These are phyloP conservation scores for Sphagnum fallax DNA, from an alignment of 228 moss, liverwort and hornwort species.

Conservation along the genomic window DNA sequence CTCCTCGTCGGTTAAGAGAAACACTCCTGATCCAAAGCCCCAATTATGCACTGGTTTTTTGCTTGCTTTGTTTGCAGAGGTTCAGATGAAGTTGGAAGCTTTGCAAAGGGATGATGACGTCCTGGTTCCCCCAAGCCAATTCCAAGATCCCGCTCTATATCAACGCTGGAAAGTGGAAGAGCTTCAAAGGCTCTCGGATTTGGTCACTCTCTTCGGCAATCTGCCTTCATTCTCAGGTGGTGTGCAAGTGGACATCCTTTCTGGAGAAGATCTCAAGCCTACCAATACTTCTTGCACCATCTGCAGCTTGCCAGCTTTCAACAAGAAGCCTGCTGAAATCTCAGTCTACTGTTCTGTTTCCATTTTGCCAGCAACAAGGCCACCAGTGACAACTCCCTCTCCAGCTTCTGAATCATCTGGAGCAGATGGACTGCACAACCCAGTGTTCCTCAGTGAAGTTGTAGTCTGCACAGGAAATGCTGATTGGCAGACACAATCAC, in stretches of 20 bases:
- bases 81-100: slow-evolving; percentile 26
- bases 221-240: slow-evolving; percentile 40
- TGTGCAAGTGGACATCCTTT: slow-evolving; percentile 29
- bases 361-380: slow-evolving; percentile 15
- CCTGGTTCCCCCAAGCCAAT: slow-evolving; percentile 14
- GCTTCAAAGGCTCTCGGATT: slow-evolving; percentile 16
- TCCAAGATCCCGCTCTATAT: slow-evolving; percentile 26
- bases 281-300: slow-evolving; percentile 1
- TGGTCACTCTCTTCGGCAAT: slow-evolving; percentile 24
- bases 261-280: slow-evolving; percentile 23
- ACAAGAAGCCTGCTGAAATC: slow-evolving; percentile 16
- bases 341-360: slow-evolving; percentile 41
- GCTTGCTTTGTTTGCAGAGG: slow-evolving; percentile 13
- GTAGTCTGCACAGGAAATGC: slow-evolving; percentile 31
- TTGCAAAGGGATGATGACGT: slow-evolving; percentile 25
- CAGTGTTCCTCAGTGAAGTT: slow-evolving; percentile 28
- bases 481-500: slow-evolving; percentile 32
- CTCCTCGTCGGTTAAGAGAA: too few species aligned
- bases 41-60: too few species aligned
- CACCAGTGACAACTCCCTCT: slow-evolving; percentile 12
- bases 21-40: too few species aligned
- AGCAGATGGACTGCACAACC: slow-evolving; percentile 14
- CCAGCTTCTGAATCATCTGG: slow-evolving; percentile 6
- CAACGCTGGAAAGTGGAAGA: slow-evolving; percentile 41
- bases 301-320: slow-evolving; percentile 16